Base-by-base conservation (phyloP, 1,284 basidiomycete genomes). In the Sparassis latifolia region DNA sequence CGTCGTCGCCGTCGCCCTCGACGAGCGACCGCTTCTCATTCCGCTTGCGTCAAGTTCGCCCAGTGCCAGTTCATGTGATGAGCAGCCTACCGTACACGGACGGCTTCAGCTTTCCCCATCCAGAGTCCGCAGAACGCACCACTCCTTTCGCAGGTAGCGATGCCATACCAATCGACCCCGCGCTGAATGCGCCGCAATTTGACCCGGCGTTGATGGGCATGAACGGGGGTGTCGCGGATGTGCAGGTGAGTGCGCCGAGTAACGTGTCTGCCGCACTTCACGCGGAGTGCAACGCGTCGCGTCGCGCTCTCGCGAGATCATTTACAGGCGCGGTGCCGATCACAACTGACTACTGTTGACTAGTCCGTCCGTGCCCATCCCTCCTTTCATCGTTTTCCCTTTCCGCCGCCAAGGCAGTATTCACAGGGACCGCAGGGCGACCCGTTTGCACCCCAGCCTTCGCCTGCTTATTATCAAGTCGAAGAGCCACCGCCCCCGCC, bases 401-500 rank as follows among this genome's bases (percentile, higher is more conserved):
- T 47, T 46, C 55, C 55, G 30, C 62, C 54, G 48, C 53, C 55
- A 44, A 55, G 61, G 27, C 65, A 79, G 51, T 87, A 86, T 61
- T 76, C 80, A 37, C 80, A 84, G 65, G 84, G 79, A 27, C 87
- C 87, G 12, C 84, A 86, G 61, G 86, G 87, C 53, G 87, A 89
- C 69, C 86, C 86, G 37, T 89, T 89, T 64, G 83, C 85, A 46
- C 84, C 80, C 39, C 78, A 76, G 54, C 76, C 76, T 50, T 69
- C 72, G 44, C 69, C 70, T 52, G 64, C 73, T 47, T 84, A 74
- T 69, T 70, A 80, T 52, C 74, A 73, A 52, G 67, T 76, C 52
- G 66, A 72, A 52, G 68, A 71, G 47, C 61, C 56, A 44, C 54
- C 55, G 49, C 67, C 66, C 35, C 66, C 67, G n/a, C 58, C 65